phyloP scores from a whole-genome alignment of 257 asterid species.

The Solanum pinnatisectum region DNA sequence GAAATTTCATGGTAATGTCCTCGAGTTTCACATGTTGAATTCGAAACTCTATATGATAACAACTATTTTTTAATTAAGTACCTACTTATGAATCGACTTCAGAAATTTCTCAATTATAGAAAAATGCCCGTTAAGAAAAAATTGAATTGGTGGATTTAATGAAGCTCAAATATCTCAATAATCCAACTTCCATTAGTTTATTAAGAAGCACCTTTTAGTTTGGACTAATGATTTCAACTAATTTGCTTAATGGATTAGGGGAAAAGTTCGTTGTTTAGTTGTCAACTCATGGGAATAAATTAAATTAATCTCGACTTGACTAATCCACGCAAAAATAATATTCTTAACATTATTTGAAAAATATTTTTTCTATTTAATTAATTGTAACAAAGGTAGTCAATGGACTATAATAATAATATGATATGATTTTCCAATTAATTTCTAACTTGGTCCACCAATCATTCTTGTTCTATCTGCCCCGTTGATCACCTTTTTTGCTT shows the following conservation, averaged over 20 bases:
- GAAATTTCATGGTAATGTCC: neutral
- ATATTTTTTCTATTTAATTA: neutral
- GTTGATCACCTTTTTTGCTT: conserved; percentile 2
- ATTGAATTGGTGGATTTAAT: neutral
- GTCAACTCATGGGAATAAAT: conserved; percentile 21
- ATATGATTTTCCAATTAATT: neutral
- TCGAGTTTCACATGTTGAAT: neutral
- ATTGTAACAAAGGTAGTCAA: neutral
- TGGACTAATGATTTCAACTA: neutral
- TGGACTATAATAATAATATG: neutral
- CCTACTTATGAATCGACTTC: neutral
- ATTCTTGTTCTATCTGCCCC: conserved; percentile 26
- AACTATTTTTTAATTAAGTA: neutral
- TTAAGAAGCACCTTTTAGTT: neutral
- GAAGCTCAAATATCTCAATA: neutral
- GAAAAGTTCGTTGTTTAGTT: conserved; percentile 26
- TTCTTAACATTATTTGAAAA: neutral
- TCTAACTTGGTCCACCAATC: neutral
- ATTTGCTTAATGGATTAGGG: conserved; percentile 45
- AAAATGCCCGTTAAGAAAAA: neutral
- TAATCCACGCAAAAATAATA: neutral
- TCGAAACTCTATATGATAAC: neutral
- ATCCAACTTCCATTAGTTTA: neutral
- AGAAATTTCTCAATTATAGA: neutral
- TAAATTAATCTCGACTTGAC: neutral